Evolutionary conservation across 495 filamentous ascomycete species (phyloP).

Genomic region (Xylaria acuta): DNA sequence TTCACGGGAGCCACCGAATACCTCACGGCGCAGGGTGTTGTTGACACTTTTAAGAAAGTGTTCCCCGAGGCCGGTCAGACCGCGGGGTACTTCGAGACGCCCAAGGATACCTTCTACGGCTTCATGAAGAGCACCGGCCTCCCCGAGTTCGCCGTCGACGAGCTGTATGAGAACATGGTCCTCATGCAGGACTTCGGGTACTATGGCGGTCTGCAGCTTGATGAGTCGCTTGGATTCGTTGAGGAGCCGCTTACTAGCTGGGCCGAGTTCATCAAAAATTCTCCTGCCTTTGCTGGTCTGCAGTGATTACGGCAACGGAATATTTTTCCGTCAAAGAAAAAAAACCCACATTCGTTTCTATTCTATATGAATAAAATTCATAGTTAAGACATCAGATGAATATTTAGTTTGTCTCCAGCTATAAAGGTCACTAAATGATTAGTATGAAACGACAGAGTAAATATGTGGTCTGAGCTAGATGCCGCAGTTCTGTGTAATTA

Average conservation of each 20-base stretch:
- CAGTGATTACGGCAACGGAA: conserved; percentile 29
- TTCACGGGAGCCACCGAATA: conserved; percentile 59
- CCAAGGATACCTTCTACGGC: conserved; percentile 54
- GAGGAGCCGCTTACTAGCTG: conserved; percentile 49
- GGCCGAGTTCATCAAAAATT: conserved; percentile 44
- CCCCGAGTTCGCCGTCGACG: conserved; percentile 51
- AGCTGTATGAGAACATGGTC: conserved; percentile 62
- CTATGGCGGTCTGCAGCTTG: conserved; percentile 52
- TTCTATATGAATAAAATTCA: neutral
- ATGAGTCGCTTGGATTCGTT: conserved; percentile 43
- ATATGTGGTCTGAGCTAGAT: neutral
- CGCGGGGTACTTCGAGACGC: conserved; percentile 49
- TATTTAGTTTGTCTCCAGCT: neutral
- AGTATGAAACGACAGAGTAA: neutral
- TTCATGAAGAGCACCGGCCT: conserved; percentile 45
- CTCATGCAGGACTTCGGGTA: conserved; percentile 59
- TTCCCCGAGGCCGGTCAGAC: conserved; percentile 57
- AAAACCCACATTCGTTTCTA: neutral
- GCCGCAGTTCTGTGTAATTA: neutral
- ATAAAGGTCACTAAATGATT: neutral
- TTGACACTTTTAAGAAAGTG: conserved; percentile 56
- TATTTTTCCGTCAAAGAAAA: neutral
- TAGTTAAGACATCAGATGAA: neutral
- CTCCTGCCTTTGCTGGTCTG: conserved; percentile 37
- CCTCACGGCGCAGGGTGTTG: conserved; percentile 52